Evolutionary conservation across 2,329 filamentous ascomycete species (phyloP).

Genomic region (Aspergillus quadricinctus): DNA sequence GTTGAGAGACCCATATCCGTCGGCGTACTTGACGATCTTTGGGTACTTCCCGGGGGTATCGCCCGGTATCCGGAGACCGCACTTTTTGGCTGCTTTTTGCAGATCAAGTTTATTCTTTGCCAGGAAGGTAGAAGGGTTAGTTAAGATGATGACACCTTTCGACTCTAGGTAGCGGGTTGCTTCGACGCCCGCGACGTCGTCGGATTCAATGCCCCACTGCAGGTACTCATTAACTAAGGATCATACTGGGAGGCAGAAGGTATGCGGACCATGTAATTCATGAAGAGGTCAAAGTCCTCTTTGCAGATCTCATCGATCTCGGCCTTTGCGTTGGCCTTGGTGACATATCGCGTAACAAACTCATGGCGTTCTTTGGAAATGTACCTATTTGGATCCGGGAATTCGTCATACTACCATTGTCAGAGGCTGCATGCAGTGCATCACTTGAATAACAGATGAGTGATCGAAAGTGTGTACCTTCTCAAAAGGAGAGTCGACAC

Average conservation of each 20-base stretch:
- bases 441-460: neutral
- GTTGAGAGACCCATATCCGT: neutral
- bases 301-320: slow-evolving; percentile 8
- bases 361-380: neutral
- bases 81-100: neutral
- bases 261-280: slow-evolving; percentile 6
- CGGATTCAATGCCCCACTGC: slow-evolving; percentile 1
- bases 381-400: slow-evolving; percentile 5
- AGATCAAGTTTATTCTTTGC: neutral
- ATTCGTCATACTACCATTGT: neutral
- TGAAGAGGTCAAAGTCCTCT: slow-evolving; percentile 2
- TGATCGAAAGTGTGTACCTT: neutral
- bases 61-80: neutral
- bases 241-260: neutral
- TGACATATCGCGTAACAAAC: slow-evolving; percentile 2
- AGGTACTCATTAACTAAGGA: too few relatives aligned
- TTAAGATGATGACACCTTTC: slow-evolving; percentile 3
- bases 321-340: slow-evolving; percentile 1
- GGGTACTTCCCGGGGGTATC: slow-evolving; percentile 2
- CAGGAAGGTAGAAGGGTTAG: neutral
- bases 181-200: neutral
- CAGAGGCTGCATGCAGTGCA: neutral
- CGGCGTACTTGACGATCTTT: slow-evolving; percentile 4
- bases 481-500: neutral
- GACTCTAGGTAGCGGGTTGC: slow-evolving; percentile 6